These are phyloP conservation scores for Aureobasidium pullulans DNA, from an alignment of 2,329 filamentous ascomycete genomes.

Conservation along the genomic window DNA sequence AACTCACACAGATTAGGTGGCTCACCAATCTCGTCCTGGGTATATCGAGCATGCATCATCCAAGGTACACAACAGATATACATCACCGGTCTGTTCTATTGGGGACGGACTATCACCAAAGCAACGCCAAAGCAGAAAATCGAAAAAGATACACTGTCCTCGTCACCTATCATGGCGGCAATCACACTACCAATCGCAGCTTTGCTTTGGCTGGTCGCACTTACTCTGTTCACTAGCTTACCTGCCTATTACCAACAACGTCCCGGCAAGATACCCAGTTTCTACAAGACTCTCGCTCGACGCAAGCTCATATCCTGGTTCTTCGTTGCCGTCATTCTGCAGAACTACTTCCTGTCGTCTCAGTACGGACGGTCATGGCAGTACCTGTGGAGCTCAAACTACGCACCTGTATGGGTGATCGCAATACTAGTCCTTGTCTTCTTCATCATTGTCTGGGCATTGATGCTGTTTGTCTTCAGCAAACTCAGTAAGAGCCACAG, in stretches of 20 bases:
- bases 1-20: constrained; percentile 32
- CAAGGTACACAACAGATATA: constrained; percentile 62
- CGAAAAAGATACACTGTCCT: constrained; percentile 28
- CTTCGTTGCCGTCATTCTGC: constrained; percentile 55
- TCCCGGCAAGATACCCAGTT: constrained; percentile 57
- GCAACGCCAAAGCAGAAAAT: constrained; percentile 30
- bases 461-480: constrained; percentile 45
- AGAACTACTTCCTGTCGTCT: constrained; percentile 61
- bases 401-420: constrained; percentile 51
- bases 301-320: constrained; percentile 63
- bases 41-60: constrained; percentile 57
- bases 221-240: constrained; percentile 51
- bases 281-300: constrained; percentile 54
- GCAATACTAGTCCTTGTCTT: constrained; percentile 50
- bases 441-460: constrained; percentile 50
- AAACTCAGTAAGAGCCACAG: constrained; percentile 54
- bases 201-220: constrained; percentile 50
- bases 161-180: constrained; percentile 31
- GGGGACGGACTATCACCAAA: constrained; percentile 50
- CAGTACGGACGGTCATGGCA: constrained; percentile 61
- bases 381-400: constrained; percentile 53
- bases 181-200: constrained; percentile 52
- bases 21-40: constrained; percentile 55
- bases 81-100: constrained; percentile 58
- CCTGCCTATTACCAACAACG: constrained; percentile 59